phyloP scores from a whole-genome alignment of 2,329 filamentous ascomycete species.

The Colletotrichum echinochloae region DNA sequence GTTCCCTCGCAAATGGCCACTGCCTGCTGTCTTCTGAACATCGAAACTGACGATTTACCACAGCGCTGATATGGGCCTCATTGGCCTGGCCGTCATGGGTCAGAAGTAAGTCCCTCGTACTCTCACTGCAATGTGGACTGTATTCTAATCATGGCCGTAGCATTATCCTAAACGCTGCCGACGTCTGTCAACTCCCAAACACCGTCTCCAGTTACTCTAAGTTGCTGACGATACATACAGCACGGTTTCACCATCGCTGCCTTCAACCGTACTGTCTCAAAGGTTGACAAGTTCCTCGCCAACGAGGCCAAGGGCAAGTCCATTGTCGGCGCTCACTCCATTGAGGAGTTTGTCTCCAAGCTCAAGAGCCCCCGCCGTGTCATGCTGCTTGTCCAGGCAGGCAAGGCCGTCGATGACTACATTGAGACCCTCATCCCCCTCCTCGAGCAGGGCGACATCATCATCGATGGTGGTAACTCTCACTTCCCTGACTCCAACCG shows the following conservation, averaged over 20 bases:
- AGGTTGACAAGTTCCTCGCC: constrained; percentile 93
- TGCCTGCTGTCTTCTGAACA: constrained; percentile 43
- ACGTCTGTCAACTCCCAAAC: constrained; percentile 51
- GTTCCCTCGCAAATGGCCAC: constrained; percentile 37
- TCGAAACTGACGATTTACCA: constrained; percentile 64
- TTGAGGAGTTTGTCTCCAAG: constrained; percentile 95
- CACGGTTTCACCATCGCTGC: constrained; percentile 96
- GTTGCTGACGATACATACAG: constrained; percentile 13
- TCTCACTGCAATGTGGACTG: neutral
- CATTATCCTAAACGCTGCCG: constrained; percentile 89
- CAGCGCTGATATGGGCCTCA: constrained; percentile 91
- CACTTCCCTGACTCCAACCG: constrained; percentile 99
- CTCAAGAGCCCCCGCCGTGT: constrained; percentile 96
- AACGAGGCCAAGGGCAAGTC: constrained; percentile 97
- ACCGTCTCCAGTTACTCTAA: neutral
- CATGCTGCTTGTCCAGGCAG: constrained; percentile 99
- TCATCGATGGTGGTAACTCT: constrained; percentile 99
- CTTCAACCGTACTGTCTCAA: constrained; percentile 98
- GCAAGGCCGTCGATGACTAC: constrained; percentile 98
- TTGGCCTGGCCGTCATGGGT: constrained; percentile 88
- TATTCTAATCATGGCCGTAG: constrained; percentile 68
- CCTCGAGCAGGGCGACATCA: constrained; percentile 90
- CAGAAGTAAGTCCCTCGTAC: constrained; percentile 54
- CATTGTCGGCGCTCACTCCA: constrained; percentile 91
- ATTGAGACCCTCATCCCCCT: constrained; percentile 93